Evolutionary conservation across 129 eudicot genomes (phyloP), one percentile per base, ranked within the genome.

Genomic region (Arctium minus): DNA sequence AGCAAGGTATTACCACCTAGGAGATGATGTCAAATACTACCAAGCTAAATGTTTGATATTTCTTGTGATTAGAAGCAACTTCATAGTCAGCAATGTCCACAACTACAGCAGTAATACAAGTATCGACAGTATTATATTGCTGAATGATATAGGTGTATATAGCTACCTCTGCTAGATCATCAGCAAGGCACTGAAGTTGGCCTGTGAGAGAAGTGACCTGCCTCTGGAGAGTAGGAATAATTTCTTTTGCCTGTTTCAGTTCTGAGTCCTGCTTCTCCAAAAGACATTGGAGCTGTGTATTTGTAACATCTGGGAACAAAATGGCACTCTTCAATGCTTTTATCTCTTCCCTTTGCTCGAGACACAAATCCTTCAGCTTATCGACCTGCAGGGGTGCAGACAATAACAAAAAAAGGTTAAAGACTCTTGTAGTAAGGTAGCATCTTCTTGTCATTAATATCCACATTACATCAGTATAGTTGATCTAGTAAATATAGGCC

Each of bases 311-410:
- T 31, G 99, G 97, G 80, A 95, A 93, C 36, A 92, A 85, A 53
- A 92, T 81, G 42, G 97, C 92, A 80, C 80, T 95, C 86, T 95
- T 95, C 72, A 95, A 88, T n/a, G 92, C 83, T 86, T 93, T 95
- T 71, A 95, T 92, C 86, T 95, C 97, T 80, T 95, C 99, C 86
- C 99, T 91, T 90, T 95, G 99, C 87, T 92, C 90, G 80, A 95
- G 84, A 76, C 99, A 95, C 64, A 95, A 83, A 88, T 95, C 97
- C 86, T 95, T 95, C 79, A 95, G 79, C 82, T 95, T 95, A 73
- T 95, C 99, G 71, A 93, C 94, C 99, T 95, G 82, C 86, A 77
- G 44, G 0, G 35, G 3, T 10, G 0, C 15, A 32, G 64, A 53
- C 12, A 4, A 48, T 56, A 48, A 67, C 65, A 53, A 15, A 15